phyloP scores from a whole-genome alignment of 176 grass and related monocot genomes.

The Aechmea fasciata region DNA sequence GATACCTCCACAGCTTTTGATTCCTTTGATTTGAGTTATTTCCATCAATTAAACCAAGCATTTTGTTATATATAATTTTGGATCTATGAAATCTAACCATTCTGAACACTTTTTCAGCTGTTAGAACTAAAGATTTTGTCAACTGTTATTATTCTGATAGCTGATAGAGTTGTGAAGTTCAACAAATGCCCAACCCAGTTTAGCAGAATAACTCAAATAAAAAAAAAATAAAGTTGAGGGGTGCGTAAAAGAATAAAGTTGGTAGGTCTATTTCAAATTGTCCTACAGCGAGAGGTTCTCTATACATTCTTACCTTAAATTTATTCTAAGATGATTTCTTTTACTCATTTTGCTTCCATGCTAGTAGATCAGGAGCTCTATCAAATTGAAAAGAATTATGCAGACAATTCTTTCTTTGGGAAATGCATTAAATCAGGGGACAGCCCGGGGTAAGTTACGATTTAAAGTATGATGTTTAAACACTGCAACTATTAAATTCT shows the following conservation, averaged over 20 bases:
- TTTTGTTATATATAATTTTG: no score
- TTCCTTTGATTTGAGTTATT: no score
- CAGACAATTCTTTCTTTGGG: slow-evolving; percentile 98
- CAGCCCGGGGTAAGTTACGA: slow-evolving; percentile 77
- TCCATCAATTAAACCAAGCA: no score
- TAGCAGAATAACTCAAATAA: background rate
- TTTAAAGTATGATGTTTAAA: slow-evolving; percentile 11
- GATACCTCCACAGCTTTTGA: no score
- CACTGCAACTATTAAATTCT: background rate
- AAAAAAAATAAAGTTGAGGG: background rate
- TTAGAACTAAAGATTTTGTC: no score
- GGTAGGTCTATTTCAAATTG: no score
- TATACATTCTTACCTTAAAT: slow-evolving; percentile 16
- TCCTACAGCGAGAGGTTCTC: background rate
- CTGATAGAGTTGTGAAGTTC: no score
- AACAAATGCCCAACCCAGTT: no score
- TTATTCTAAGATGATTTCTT: slow-evolving; percentile 13
- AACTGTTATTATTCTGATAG: no score
- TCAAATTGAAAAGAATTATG: slow-evolving; percentile 98
- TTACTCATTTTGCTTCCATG: slow-evolving; percentile 16
- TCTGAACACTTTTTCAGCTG: no score
- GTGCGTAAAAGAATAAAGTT: no score
- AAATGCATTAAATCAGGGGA: slow-evolving; percentile 99
- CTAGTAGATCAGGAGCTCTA: slow-evolving; percentile 80
- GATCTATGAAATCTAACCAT: no score